A percentile compares a stretch with the other conserved stretches of the same genome.
Conservation (phyloP, 495 filamentous ascomycete genomes). For the Annulohypoxylon nitens region DNA sequence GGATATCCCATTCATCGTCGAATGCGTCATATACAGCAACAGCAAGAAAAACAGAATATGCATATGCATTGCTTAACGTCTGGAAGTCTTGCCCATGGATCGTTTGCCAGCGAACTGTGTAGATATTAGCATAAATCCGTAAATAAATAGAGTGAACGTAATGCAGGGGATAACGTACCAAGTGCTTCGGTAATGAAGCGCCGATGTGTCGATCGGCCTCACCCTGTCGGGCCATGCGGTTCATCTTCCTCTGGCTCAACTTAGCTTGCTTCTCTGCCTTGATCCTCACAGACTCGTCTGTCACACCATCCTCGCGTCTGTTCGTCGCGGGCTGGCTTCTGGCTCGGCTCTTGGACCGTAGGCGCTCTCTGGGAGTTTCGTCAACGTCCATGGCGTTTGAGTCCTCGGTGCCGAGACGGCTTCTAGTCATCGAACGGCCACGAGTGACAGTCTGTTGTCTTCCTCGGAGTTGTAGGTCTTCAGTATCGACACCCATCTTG, state of each 20-base stretch:
- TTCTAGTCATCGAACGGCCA: constrained; percentile 69
- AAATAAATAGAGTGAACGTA: neutral
- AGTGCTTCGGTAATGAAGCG: constrained; percentile 85
- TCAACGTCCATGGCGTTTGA: constrained; percentile 91
- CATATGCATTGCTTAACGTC: constrained; percentile 49
- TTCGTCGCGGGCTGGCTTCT: constrained; percentile 83
- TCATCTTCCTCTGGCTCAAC: constrained; percentile 97
- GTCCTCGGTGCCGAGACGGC: constrained; percentile 66
- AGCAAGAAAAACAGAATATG: constrained; percentile 8
- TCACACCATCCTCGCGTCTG: constrained; percentile 84
- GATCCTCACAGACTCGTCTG: constrained; percentile 67
- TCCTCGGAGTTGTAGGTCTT: constrained; percentile 76
- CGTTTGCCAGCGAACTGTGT: constrained; percentile 51
- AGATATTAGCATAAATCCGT: constrained; percentile 49
- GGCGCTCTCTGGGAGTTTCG: constrained; percentile 68
- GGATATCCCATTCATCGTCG: constrained; percentile 27
- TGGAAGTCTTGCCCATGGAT: constrained; percentile 48
- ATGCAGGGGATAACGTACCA: constrained; percentile 70
- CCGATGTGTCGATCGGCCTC: constrained; percentile 95
- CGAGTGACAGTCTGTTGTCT: constrained; percentile 69
- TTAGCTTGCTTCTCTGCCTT: constrained; percentile 89
- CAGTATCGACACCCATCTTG: constrained; percentile 85
- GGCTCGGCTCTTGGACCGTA: constrained; percentile 80
- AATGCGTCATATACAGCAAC: constrained; percentile 28
- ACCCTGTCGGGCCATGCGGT: constrained; percentile 94